Evolutionary conservation across 768 basidiomycete genomes (phyloP), one percentile per base, ranked within the genome.

Genomic region (Suillus subluteus): DNA sequence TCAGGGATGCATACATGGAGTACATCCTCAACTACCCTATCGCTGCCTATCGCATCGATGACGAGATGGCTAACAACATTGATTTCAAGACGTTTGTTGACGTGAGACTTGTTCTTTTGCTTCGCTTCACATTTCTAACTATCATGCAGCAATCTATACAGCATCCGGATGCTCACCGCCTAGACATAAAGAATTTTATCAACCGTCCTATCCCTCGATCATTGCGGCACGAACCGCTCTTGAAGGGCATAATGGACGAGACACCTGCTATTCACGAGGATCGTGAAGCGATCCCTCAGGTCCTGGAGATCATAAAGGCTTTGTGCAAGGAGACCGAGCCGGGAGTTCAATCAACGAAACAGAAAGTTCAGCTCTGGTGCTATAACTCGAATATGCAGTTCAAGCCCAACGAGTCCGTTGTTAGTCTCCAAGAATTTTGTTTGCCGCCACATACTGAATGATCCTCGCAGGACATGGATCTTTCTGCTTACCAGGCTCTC

Each of bases 1-100:
- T 97, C 84, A 87, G 93, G 7, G 91, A 94, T 59, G 90, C 91
- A 16, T 99, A 99, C 77, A 88, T 96, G 83, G 92, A 95, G 68
- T 98, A 98, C 72, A 88, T 95, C 68, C 87, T 92, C n/a, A 90
- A 96, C 79, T 94, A 96, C 77, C 96, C 96, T 1, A 92, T 94
- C 58, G 96, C 96, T 0, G 90, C 91, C 2, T 92, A 92, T 73
- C 81, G 91, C 54, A 91, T 98, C 64, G 92, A 94, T 66, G 90
- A 95, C 38, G 96, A 98, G 79, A 89, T 91, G 84, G 88, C 84
- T 12, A 91, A 86, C 63, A 98, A 97, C 69, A 80, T 84, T 1
- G 80, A 88, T 2, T 98, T 99, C 82, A 89, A 90, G 73, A 76
- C 82, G 1, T 95, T 98, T 72, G 87, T 95, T 21, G 93, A 95